Evolutionary conservation across 2,329 filamentous ascomycete species (phyloP).

Genomic region (Colletotrichum sp.): DNA sequence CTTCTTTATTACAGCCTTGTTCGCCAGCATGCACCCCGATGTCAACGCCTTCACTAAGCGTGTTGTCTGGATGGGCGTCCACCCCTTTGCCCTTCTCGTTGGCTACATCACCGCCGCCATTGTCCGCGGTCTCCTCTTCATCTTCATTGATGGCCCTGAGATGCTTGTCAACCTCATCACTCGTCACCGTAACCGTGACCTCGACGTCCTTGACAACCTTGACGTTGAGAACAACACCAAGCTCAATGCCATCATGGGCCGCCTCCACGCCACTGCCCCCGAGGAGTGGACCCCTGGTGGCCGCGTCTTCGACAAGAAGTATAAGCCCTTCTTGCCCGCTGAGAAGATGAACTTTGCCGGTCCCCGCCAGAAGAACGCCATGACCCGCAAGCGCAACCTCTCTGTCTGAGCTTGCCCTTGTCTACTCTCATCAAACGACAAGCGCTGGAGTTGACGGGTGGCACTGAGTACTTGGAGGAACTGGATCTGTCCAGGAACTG

Average conservation of each 20-base stretch:
- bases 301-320: constrained; percentile 16
- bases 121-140: background rate
- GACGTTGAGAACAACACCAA: constrained; percentile 10
- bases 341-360: constrained; percentile 8
- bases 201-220: background rate
- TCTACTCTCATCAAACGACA: background rate
- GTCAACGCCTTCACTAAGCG: background rate
- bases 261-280: background rate
- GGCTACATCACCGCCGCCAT: constrained; percentile 4
- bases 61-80: background rate
- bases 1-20: background rate
- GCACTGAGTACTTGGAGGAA: background rate
- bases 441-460: background rate
- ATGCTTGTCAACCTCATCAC: background rate
- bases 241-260: constrained; percentile 12
- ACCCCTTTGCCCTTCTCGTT: constrained; percentile 3
- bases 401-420: background rate
- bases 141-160: constrained; percentile 13
- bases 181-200: background rate
- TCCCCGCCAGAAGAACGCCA: constrained; percentile 9
- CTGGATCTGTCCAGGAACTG: background rate
- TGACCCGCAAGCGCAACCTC: constrained; percentile 2
- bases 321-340: constrained; percentile 4
- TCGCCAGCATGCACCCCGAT: constrained; percentile 7
- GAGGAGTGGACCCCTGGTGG: background rate